These are phyloP conservation scores for Kalanchoe fedtschenkoi DNA, from an alignment of 164 flowering plant genomes.

Conservation along the genomic window DNA sequence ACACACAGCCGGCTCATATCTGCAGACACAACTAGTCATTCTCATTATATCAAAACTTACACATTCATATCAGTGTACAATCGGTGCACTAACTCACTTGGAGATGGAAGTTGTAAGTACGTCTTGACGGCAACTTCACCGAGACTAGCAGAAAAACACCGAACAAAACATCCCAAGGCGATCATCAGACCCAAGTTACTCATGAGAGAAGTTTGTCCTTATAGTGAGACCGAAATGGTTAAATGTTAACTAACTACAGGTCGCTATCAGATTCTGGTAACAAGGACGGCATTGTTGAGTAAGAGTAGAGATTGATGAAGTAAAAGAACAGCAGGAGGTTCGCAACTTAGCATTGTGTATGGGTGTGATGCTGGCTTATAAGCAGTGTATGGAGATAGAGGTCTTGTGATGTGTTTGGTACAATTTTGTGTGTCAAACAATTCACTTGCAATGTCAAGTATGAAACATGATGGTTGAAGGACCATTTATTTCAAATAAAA, in stretches of 20 bases:
- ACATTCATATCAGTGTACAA: neutral
- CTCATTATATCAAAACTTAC: neutral
- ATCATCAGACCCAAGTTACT: neutral
- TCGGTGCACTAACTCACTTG: neutral
- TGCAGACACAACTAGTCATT: neutral
- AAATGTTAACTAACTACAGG: neutral
- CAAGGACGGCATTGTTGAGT: neutral
- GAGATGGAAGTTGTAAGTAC: neutral
- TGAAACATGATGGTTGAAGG: too few relatives aligned
- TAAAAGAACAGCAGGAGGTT: too few relatives aligned
- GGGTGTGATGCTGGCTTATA: neutral
- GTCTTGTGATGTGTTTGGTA: too few relatives aligned
- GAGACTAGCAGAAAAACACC: neutral
- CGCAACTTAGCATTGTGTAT: neutral
- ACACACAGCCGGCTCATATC: slow-evolving; percentile 8
- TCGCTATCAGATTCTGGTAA: slow-evolving; percentile 7
- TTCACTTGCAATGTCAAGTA: too few relatives aligned
- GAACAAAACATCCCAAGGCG: neutral
- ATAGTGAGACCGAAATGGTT: neutral
- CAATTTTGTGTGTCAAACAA: too few relatives aligned
- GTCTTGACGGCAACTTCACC: slow-evolving; percentile 7
- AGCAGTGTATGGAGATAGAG: neutral
- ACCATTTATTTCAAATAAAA: too few relatives aligned
- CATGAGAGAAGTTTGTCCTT: neutral
- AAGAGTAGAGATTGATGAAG: neutral